Base-by-base conservation (phyloP, 2,329 filamentous ascomycete species). In the Trichophyton benhamiae region DNA sequence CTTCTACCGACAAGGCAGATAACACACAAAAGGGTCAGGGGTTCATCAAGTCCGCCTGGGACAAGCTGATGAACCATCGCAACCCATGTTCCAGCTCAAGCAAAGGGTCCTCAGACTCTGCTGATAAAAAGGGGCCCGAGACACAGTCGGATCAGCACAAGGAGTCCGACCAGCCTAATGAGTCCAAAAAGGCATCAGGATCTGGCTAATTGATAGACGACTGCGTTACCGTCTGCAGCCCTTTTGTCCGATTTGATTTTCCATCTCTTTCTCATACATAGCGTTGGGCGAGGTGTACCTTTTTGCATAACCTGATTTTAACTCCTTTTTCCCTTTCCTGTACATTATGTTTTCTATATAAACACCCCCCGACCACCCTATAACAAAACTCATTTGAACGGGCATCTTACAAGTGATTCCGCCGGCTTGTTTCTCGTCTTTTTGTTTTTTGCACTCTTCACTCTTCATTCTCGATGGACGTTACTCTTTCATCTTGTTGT, bases 1-100 rank as follows among this genome's bases (percentile, higher is more conserved):
- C 61, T 6, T 52, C 46, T 15, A 42, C 62, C 52, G 42, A 59
- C 41, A 30, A 59, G 30, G 55, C 66, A n/a, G 66, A 66, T 33
- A 74, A 79, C 27, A 77, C 80, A 0, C 87, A 92, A 72, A 87
- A 87, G 75, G 85, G 88, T 69, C 91, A 96, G 73, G 89, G 92
- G 2, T 96, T 96, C 71, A 77, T 97, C 63, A 96, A 94, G 78
- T 90, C 87, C 48, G 85, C 95, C 66, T 97, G 92, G 92, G 89
- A 96, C 72, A 91, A 86, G 66, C 75, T 97, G 61, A 95, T 88
- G n/a, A 89, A 90, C 68, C 84, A 94, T 62, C 74, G 75, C 66
- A 52, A 27, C 46, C 49, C 38, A 59, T 61, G 59, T 49, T n/a
- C 33, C 3, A 55, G 58, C 7, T 58, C 58, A 15, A 70, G 69